A percentile compares a stretch with the other conserved stretches of the same genome.
phyloP scores from a whole-genome alignment of 768 basidiomycete genomes.

The Xerocomus spinulosus region DNA sequence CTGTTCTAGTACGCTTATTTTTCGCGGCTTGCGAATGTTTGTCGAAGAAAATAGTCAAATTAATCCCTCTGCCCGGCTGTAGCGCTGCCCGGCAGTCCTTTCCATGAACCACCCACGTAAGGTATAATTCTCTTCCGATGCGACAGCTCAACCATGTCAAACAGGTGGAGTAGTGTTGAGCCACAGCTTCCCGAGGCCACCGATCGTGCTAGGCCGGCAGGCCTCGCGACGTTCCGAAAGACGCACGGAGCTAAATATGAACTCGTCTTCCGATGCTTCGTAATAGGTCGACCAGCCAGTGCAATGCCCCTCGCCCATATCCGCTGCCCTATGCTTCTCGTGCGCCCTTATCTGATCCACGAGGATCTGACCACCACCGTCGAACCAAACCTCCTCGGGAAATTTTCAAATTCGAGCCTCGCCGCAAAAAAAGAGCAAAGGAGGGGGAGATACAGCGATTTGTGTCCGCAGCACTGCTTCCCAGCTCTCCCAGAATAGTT shows the following conservation, averaged over 20 bases:
- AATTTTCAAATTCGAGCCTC: constrained; percentile 30
- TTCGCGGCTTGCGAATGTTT: constrained; percentile 1
- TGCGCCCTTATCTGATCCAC: constrained; percentile 34
- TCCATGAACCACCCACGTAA: constrained; percentile 7
- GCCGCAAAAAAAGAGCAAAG: constrained; percentile 36
- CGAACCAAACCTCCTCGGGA: constrained; percentile 30
- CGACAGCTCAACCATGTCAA: constrained; percentile 17
- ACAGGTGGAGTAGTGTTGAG: constrained; percentile 10
- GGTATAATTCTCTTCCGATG: constrained; percentile 3
- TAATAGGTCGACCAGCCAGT: constrained; percentile 22
- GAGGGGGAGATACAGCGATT: constrained; percentile 56
- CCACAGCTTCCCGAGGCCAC: constrained; percentile 24
- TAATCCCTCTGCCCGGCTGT: constrained; percentile 14
- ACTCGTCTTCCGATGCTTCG: constrained; percentile 26
- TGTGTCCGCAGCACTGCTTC: constrained; percentile 37
- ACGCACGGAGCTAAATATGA: constrained; percentile 50
- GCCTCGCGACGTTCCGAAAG: constrained; percentile 42
- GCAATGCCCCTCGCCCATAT: constrained; percentile 28
- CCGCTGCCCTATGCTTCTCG: constrained; percentile 23
- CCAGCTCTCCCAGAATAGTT: constrained; percentile 39
- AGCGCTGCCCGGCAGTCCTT: constrained; percentile 11
- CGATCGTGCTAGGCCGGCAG: constrained; percentile 44
- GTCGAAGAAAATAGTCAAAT: constrained; percentile 12
- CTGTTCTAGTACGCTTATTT: neutral
- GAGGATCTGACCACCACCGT: constrained; percentile 29